These are phyloP conservation scores for Populus tomentosa DNA, from an alignment of 441 rosid genomes.

Conservation along the genomic window DNA sequence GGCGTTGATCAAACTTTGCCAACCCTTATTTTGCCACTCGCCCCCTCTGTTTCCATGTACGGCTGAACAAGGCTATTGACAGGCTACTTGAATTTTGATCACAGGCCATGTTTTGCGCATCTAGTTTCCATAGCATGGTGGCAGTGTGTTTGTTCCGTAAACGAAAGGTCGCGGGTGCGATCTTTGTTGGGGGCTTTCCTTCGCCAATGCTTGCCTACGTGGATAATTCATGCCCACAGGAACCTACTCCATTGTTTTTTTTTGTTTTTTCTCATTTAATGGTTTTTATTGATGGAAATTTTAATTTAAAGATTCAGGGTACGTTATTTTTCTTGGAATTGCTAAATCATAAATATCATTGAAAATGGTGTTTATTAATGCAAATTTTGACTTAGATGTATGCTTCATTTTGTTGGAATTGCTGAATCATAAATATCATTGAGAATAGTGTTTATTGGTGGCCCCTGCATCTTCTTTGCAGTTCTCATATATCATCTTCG, in stretches of 20 bases:
- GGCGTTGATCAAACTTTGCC: not conserved
- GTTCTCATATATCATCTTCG: no score
- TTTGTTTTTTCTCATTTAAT: no score
- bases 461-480: no score
- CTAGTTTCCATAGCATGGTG: conserved; percentile 63
- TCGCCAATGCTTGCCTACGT: not conserved
- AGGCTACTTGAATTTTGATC: not conserved
- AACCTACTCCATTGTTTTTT: no score
- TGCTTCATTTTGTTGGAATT: not conserved
- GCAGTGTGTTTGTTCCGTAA: conserved; percentile 99
- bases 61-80: not conserved
- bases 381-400: no score
- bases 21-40: not conserved
- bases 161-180: conserved; percentile 99
- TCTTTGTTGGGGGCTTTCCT: conserved; percentile 42
- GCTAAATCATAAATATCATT: not conserved
- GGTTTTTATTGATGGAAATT: not conserved
- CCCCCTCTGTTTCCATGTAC: not conserved
- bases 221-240: no score
- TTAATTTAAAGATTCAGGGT: not conserved
- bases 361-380: not conserved
- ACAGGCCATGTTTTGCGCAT: not conserved
- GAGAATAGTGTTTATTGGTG: not conserved
- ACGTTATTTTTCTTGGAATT: not conserved
- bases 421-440: not conserved